These are phyloP conservation scores for Venturia aucupariae DNA, from an alignment of 2,329 filamentous ascomycete species.

Conservation along the genomic window DNA sequence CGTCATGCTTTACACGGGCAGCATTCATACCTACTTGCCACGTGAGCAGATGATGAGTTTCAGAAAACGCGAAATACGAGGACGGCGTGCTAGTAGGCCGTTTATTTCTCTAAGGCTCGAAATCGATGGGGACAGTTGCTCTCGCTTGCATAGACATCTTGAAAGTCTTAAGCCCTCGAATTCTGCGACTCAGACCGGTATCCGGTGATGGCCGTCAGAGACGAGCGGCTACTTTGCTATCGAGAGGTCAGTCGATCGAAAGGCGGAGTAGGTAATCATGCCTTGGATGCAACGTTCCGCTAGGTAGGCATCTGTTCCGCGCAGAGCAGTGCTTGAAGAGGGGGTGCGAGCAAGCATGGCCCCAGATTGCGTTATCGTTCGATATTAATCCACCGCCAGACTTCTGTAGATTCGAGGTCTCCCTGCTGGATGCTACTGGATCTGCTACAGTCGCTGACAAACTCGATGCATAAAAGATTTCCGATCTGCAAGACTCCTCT, in stretches of 20 bases:
- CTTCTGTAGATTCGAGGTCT: background rate
- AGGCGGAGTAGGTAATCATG: background rate
- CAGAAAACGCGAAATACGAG: background rate
- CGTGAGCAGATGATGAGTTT: background rate
- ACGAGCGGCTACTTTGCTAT: background rate
- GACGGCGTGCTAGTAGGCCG: too few relatives aligned
- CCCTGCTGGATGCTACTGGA: background rate
- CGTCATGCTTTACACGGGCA: background rate
- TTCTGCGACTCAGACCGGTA: background rate
- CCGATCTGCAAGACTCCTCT: background rate
- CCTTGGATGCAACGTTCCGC: background rate
- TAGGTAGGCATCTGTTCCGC: background rate
- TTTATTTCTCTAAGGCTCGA: background rate
- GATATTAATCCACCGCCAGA: background rate
- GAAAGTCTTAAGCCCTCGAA: background rate
- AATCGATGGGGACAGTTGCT: background rate
- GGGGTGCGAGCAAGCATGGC: background rate
- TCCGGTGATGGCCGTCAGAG: background rate
- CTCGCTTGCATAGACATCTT: background rate
- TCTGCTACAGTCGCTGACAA: background rate
- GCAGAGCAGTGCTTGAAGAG: background rate
- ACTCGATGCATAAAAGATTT: constrained; percentile 1
- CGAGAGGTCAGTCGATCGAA: background rate
- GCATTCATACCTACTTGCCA: background rate
- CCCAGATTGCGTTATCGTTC: background rate